These are phyloP conservation scores for Ophiostoma novo-ulmi DNA, from an alignment of 2,329 filamentous ascomycete genomes.

Conservation along the genomic window DNA sequence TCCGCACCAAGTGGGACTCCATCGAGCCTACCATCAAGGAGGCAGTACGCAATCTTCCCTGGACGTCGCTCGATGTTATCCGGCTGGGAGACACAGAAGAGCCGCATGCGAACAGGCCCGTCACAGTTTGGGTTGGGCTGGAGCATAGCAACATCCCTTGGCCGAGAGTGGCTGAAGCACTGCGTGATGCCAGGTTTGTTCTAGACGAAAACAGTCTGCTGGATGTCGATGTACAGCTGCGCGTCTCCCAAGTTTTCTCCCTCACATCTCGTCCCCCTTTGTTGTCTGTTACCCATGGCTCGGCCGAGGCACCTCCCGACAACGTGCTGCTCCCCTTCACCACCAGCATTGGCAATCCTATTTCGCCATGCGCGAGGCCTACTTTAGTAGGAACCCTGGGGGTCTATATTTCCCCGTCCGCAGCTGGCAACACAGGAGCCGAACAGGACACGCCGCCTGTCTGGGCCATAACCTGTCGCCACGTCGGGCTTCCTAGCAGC, in stretches of 20 bases:
- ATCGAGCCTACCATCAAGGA: background rate
- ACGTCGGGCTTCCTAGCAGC: background rate
- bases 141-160: background rate
- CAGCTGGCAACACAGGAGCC: background rate
- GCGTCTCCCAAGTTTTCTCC: background rate
- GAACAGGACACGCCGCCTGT: background rate
- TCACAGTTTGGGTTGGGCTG: background rate
- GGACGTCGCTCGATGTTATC: background rate
- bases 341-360: background rate
- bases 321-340: background rate
- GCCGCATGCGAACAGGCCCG: background rate
- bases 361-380: background rate
- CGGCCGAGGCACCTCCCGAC: too few relatives aligned
- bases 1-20: background rate
- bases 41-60: background rate
- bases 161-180: background rate
- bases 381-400: background rate
- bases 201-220: background rate
- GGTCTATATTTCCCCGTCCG: background rate
- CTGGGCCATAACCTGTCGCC: constrained; percentile 8
- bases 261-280: background rate
- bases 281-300: too few relatives aligned
- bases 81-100: background rate
- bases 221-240: background rate
- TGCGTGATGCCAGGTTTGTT: background rate